Percentiles rank a stretch among this genome's conserved stretches.
Evolutionary conservation across 2,329 filamentous ascomycete genomes (phyloP).

Genomic region (Pyrenophora seminiperda): DNA sequence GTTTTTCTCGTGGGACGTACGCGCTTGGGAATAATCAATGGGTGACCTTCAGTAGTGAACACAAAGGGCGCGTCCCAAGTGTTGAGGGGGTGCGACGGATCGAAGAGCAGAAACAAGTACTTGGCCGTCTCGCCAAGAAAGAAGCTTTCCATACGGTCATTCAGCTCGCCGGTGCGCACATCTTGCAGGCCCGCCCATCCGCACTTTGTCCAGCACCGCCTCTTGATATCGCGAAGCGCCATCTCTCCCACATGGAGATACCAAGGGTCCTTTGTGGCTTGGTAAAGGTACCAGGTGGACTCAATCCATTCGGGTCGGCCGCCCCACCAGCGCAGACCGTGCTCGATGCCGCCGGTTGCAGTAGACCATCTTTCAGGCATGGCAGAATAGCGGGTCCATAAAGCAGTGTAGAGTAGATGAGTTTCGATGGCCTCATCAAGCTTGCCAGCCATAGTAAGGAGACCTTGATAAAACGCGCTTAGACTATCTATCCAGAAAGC

Average conservation of each 20-base stretch:
- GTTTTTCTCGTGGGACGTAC: slow-evolving; percentile 30
- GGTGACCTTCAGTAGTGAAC: slow-evolving; percentile 95
- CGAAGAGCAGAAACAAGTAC: slow-evolving; percentile 91
- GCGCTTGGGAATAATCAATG: slow-evolving; percentile 74
- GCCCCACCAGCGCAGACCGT: slow-evolving; percentile 90
- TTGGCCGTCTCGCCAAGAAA: slow-evolving; percentile 96
- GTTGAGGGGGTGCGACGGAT: slow-evolving; percentile 84
- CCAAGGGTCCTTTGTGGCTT: slow-evolving; percentile 92
- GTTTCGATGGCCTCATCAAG: slow-evolving; percentile 89
- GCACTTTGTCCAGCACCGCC: slow-evolving; percentile 86
- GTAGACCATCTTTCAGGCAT: slow-evolving; percentile 94
- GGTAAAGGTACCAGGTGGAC: slow-evolving; percentile 94
- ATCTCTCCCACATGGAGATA: slow-evolving; percentile 96
- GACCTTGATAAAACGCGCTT: slow-evolving; percentile 91
- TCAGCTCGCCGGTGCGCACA: slow-evolving; percentile 73
- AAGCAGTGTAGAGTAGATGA: slow-evolving; percentile 85
- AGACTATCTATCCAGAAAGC: slow-evolving; percentile 96
- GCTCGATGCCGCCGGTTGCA: slow-evolving; percentile 79
- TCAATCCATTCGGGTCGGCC: slow-evolving; percentile 96
- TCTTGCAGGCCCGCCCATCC: slow-evolving; percentile 84
- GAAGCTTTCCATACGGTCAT: slow-evolving; percentile 98
- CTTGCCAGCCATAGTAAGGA: slow-evolving; percentile 84
- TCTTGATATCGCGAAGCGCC: slow-evolving; percentile 84
- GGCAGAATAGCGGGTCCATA: slow-evolving; percentile 95
- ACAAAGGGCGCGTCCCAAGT: slow-evolving; percentile 84